Evolutionary conservation across 768 basidiomycete species (phyloP), one percentile per base, ranked within the genome.

Genomic region (Phlebiopsis flavidoalba): DNA sequence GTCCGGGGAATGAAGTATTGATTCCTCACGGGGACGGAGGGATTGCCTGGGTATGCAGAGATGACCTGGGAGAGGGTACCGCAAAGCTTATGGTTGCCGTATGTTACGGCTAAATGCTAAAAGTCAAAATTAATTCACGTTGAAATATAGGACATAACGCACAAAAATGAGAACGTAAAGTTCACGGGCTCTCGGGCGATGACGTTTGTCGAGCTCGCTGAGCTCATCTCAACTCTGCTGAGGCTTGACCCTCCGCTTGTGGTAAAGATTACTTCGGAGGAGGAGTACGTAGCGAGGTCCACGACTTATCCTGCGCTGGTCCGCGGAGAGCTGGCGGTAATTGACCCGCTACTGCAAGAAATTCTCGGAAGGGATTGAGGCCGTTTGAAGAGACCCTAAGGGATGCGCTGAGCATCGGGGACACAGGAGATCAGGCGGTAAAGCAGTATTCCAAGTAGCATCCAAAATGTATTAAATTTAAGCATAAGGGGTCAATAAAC

Each of bases 61-160:
- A 74, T 48, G 75, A 77, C 49, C 66, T 77, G 4, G 75, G 72
- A 8, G 73, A 73, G 60, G 75, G 68, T 3, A 75, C 73, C 0
- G 73, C 75, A 36, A 71, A 65, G 58, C 61, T 77, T 52, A 66
- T 77, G 53, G 66, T 65, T 5, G 63, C 57, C 19, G 48, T 51
- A 49, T 24, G 49, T 58, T 26, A 17, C 24, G 36, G 15, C 10
- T 4, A 8, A 5, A 21, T 31, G 43, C 50, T 69, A 12, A 12
- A 45, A 3, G 5, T 10, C 6, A n/a, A n/a, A n/a, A 4, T 26
- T 7, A 61, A 66, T 64, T 33, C 62, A 63, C 14, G 66, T 3
- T 53, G 8, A 8, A 19, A 24, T 31, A 12, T 49, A 62, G 61
- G 61, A 62, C 52, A 58, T n/a, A n/a, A n/a, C 61, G 11, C 61